Conservation (phyloP, 495 filamentous ascomycete species). For the Aspergillus funiculosus region DNA sequence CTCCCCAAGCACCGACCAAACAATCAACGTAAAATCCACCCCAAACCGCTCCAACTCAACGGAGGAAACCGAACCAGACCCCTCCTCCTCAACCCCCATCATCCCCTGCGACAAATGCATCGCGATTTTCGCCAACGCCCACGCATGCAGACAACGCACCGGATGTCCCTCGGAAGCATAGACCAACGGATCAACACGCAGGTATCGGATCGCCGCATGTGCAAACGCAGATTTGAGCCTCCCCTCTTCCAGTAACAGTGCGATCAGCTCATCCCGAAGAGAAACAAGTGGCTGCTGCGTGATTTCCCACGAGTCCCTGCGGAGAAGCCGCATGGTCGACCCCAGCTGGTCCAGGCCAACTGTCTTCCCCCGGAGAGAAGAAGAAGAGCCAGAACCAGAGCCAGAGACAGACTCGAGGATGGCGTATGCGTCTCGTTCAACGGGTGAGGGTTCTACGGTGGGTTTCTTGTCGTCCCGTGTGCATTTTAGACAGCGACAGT, state of each 20-base stretch:
- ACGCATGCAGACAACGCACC: conserved; percentile 39
- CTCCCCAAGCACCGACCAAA: conserved; percentile 37
- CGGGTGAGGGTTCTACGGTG: conserved; percentile 4
- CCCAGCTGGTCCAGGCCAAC: conserved; percentile 18
- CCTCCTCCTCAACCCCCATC: conserved; percentile 10
- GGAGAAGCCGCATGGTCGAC: conserved; percentile 23
- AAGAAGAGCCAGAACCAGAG: too few species aligned
- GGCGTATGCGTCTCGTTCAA: conserved; percentile 24
- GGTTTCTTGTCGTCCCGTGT: conserved; percentile 22
- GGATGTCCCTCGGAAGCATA: conserved; percentile 35
- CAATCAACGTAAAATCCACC: conserved; percentile 31
- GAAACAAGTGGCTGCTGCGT: conserved; percentile 39
- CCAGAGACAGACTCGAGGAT: conserved; percentile 22
- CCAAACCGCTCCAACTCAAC: conserved; percentile 18
- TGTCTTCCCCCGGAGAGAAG: too few species aligned
- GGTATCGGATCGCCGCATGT: conserved; percentile 35
- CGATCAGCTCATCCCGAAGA: conserved; percentile 35
- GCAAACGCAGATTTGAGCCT: conserved; percentile 31
- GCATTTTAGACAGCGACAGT: conserved; percentile 57
- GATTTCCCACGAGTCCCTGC: conserved; percentile 23
- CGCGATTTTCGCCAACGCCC: conserved; percentile 35
- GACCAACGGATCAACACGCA: conserved; percentile 34
- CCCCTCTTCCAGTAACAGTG: conserved; percentile 26
- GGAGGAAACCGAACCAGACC: conserved; percentile 7
- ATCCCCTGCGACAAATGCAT: conserved; percentile 33